Base-by-base conservation (phyloP, 176 grass and related monocot species). In the Cenchrus americanus region DNA sequence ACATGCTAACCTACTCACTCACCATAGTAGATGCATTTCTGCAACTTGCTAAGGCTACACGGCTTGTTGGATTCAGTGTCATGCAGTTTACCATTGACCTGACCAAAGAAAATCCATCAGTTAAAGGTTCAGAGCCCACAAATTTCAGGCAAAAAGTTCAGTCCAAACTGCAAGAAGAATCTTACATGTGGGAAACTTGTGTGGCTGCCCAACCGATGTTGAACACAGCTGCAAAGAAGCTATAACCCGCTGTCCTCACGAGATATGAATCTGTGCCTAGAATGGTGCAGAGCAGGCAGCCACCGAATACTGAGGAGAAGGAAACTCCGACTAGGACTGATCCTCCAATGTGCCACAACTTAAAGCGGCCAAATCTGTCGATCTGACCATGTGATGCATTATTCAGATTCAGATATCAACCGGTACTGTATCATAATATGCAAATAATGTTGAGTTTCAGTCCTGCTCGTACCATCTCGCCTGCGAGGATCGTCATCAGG, bases 71-170 rank as follows among this genome's bases (percentile, higher is more conserved):
- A 59, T 94, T 89, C 26, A 65, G 50, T 7, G 89, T 91, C 70
- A 94, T 89, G 87, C 89, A 94, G 70, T 94, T 94, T 55, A 94
- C 92, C 92, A 94, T 91, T 32, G 92, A 89, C 92, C 92, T 94
- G 44, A 10, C 57, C 61, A 4, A 70, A 85, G n/a, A 12, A 65
- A 61, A 72, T 18, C 21, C 11, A 68, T 82, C 21, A 47, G 18
- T 5, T 57, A 60, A 30, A 57, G 18, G 15, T 57, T 5, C 66
- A 61, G 30, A 57, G 22, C 27, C 58, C 27, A 71, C 27, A 71
- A 69, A 74, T 46, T 18, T 43, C 48, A 15, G n/a, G 17, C 5
- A 30, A 69, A 52, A 81, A 57, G 22, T 15, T 61, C 32, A 62
- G 6, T 37, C 22, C 30, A 26, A 26, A 1, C 14, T 62, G 42